Conservation (phyloP, 129 eudicot genomes). For the Glebionis coronaria region DNA sequence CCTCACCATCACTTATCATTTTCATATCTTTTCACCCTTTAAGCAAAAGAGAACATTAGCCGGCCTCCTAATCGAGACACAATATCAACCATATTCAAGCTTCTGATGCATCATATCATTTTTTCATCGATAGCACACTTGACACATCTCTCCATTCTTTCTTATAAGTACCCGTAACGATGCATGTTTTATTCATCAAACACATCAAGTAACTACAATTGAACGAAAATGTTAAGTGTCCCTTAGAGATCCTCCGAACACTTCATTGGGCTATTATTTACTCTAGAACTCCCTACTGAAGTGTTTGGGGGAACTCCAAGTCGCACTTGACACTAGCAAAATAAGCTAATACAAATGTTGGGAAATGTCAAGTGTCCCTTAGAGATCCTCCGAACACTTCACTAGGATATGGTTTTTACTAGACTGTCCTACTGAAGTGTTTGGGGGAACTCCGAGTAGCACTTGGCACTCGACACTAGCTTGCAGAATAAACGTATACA, state of each 20-base stretch:
- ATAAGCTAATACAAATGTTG: neutral
- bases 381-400: slow-evolving; percentile 25
- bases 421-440: slow-evolving; percentile 18
- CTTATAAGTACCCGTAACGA: too few species aligned
- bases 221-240: neutral
- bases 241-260: slow-evolving; percentile 1
- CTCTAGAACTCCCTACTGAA: neutral
- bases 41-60: too few species aligned
- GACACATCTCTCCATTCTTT: too few species aligned
- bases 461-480: slow-evolving; percentile 12
- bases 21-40: too few species aligned
- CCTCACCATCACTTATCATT: too few species aligned
- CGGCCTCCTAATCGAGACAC: too few species aligned
- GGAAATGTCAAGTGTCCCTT: slow-evolving; percentile 18
- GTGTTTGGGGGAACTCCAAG: slow-evolving; percentile 2
- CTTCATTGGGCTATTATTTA: neutral
- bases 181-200: neutral
- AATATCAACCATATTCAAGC: too few species aligned
- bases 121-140: too few species aligned
- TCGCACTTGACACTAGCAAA: neutral
- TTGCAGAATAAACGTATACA: too few species aligned
- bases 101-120: too few species aligned
- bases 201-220: neutral
- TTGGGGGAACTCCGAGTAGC: slow-evolving; percentile 28
- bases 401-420: neutral